A percentile compares a stretch with the other conserved stretches of the same genome.
phyloP scores from a whole-genome alignment of 2,329 filamentous ascomycete genomes.

The Claviceps lovelessii region DNA sequence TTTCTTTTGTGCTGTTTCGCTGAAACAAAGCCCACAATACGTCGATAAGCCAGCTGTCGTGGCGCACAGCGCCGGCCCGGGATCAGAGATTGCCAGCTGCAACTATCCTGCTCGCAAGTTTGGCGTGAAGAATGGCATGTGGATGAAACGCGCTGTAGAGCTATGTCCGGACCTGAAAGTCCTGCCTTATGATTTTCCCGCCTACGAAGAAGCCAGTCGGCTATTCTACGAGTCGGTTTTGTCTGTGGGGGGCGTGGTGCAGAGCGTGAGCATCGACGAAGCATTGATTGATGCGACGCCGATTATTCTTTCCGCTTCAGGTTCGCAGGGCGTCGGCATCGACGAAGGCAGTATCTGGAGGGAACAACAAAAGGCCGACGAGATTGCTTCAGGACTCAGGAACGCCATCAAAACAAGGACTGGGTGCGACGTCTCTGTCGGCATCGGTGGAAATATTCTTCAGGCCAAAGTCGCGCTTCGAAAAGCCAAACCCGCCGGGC shows the following conservation, averaged over 20 bases:
- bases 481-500: conserved; percentile 87
- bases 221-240: conserved; percentile 79
- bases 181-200: conserved; percentile 88
- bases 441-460: conserved; percentile 81
- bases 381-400: conserved; percentile 51
- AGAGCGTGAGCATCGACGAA: conserved; percentile 95
- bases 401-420: conserved; percentile 58
- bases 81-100: conserved; percentile 93
- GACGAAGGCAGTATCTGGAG: conserved; percentile 57
- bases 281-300: conserved; percentile 73
- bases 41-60: conserved; percentile 72
- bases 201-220: conserved; percentile 81
- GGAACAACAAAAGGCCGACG: conserved; percentile 66
- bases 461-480: conserved; percentile 82
- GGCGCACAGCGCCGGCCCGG: conserved; percentile 70
- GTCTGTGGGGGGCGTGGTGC: conserved; percentile 64
- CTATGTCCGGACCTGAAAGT: conserved; percentile 77
- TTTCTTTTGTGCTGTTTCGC: conserved; percentile 90
- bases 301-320: conserved; percentile 49
- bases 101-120: conserved; percentile 82
- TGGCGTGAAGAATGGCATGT: conserved; percentile 96
- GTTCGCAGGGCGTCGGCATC: conserved; percentile 47
- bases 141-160: conserved; percentile 85
- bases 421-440: conserved; percentile 77
- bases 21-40: conserved; percentile 61